phyloP scores from a whole-genome alignment of 352 stramenopile species.

The Pythium plurisporium region DNA sequence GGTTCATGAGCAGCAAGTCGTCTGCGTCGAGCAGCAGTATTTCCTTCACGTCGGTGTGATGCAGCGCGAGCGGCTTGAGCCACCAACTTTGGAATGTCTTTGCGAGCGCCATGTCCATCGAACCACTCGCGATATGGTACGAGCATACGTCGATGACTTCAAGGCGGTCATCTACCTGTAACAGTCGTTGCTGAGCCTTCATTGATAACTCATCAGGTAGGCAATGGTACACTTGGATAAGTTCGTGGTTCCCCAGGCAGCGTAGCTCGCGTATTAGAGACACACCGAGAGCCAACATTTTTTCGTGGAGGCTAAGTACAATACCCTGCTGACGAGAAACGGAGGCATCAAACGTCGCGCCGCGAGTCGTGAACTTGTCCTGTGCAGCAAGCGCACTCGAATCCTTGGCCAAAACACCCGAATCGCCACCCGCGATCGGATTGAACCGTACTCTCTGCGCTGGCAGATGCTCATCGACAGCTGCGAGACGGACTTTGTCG shows the following conservation, averaged over 20 bases:
- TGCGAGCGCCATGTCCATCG: conserved; percentile 17
- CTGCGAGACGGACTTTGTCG: no score
- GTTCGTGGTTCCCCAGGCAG: conserved; percentile 24
- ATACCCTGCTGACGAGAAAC: no score
- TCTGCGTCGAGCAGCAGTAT: conserved; percentile 43
- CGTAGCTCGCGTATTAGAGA: conserved; percentile 29
- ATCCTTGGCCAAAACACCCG: no score
- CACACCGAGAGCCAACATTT: conserved; percentile 24
- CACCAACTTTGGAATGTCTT: conserved; percentile 31
- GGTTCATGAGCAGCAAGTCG: conserved; percentile 43
- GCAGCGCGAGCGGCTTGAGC: conserved; percentile 40
- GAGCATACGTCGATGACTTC: conserved; percentile 31
- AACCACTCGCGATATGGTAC: conserved; percentile 8
- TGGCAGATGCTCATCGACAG: no score
- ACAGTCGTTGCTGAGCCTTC: conserved; percentile 8
- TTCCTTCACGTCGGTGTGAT: conserved; percentile 28
- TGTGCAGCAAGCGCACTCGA: no score
- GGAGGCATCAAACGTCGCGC: no score
- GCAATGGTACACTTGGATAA: conserved; percentile 28
- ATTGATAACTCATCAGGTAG: conserved; percentile 25
- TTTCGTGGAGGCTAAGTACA: conserved; percentile 28
- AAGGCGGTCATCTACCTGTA: conserved; percentile 18
- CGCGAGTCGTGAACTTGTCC: no score
- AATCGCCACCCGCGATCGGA: no score
- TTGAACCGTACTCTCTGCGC: no score